These are phyloP conservation scores for Leavenworthia alabamica DNA, from an alignment of 345 rosid genomes.

Conservation along the genomic window DNA sequence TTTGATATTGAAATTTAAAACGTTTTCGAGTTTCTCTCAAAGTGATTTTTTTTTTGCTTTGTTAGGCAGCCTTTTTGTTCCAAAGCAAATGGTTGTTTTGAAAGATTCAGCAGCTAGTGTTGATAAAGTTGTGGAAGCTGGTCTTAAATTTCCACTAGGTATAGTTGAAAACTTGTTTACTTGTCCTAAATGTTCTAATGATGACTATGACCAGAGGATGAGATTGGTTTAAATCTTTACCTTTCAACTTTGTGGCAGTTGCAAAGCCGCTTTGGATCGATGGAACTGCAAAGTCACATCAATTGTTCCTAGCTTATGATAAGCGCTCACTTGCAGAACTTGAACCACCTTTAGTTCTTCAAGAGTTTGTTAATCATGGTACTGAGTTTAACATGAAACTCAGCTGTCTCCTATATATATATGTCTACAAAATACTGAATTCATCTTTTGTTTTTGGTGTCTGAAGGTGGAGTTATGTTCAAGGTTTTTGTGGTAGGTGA, in stretches of 20 bases:
- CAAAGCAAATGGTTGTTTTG: constrained; percentile 65
- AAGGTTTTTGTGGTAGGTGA: constrained; percentile 82
- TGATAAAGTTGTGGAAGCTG: constrained; percentile 54
- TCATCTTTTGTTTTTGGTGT: constrained; percentile 1
- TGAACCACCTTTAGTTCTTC: constrained; percentile 81
- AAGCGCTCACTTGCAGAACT: constrained; percentile 62
- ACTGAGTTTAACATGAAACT: constrained; percentile 16
- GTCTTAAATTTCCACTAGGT: constrained; percentile 83
- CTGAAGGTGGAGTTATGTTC: constrained; percentile 90
- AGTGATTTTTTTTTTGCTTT: constrained; percentile 14
- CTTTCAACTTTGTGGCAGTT: constrained; percentile 34
- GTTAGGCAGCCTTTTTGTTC: constrained; percentile 67
- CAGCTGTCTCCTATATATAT: background rate
- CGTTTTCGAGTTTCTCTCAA: too few species aligned
- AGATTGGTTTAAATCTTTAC: background rate
- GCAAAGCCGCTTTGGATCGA: constrained; percentile 92
- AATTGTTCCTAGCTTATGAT: constrained; percentile 75
- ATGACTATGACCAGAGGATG: background rate
- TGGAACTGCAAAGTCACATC: constrained; percentile 89
- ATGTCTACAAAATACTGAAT: background rate
- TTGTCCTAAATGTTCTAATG: background rate
- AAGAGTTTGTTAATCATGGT: constrained; percentile 98
- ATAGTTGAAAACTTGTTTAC: background rate
- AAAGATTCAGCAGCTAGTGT: constrained; percentile 62
- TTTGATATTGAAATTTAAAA: background rate